Conservation (phyloP, 345 rosid genomes). For the Viola odorata region DNA sequence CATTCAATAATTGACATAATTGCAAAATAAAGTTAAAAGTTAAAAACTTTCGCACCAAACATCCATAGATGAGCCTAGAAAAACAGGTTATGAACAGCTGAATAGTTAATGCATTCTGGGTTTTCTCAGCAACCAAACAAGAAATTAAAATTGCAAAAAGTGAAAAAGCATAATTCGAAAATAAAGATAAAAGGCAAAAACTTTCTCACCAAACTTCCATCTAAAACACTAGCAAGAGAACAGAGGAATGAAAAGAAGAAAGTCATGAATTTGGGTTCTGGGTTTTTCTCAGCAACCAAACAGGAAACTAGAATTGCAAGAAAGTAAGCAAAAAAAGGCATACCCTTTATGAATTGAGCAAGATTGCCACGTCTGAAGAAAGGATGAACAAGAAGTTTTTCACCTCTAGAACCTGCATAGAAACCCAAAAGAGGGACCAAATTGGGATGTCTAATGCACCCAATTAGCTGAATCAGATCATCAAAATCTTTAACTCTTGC, state of each 20-base stretch:
- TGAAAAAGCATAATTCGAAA: neutral
- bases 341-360: conserved; percentile 67
- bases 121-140: neutral
- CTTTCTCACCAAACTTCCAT: neutral
- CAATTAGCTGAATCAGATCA: conserved; percentile 48
- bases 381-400: conserved; percentile 88
- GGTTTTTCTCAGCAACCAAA: conserved; percentile 14
- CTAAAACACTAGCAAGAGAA: neutral
- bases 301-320: conserved; percentile 6
- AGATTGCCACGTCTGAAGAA: conserved; percentile 61
- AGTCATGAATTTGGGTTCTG: neutral
- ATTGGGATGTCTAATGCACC: conserved; percentile 60
- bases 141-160: neutral
- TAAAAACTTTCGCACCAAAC: neutral
- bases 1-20: no score
- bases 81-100: neutral
- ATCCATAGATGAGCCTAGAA: neutral
- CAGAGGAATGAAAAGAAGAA: neutral
- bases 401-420: conserved; percentile 80
- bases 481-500: conserved; percentile 42
- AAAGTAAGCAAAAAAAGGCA: neutral
- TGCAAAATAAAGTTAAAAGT: neutral
- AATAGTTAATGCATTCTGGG: no score
- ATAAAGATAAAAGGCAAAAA: no score
- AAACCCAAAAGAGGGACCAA: conserved; percentile 87